Evolutionary conservation across 1,284 basidiomycete genomes (phyloP).

Genomic region (Anthracocystis walkeri): DNA sequence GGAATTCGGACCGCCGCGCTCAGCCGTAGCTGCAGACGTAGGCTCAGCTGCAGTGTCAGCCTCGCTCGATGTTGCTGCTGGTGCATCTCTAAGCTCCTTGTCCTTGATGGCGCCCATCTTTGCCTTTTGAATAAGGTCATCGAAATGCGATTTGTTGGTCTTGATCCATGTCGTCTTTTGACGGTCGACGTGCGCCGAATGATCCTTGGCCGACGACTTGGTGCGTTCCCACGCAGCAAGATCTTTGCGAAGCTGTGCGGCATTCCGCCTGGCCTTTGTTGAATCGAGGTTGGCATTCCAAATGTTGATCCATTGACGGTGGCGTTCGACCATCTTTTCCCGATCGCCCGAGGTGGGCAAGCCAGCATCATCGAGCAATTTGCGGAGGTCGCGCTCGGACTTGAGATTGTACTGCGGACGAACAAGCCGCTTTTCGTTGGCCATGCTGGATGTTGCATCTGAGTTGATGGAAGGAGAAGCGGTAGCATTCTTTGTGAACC

Average conservation of each 20-base stretch:
- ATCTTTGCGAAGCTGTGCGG: constrained; percentile 43
- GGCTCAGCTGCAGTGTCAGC: not conserved
- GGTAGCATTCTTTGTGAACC: constrained; percentile 27
- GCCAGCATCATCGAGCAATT: constrained; percentile 48
- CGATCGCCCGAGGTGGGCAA: constrained; percentile 50
- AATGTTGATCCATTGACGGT: constrained; percentile 66
- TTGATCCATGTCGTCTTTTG: constrained; percentile 40
- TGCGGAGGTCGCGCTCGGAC: constrained; percentile 58
- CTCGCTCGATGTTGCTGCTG: not conserved
- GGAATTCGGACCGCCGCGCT: not conserved
- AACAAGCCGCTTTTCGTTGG: constrained; percentile 49
- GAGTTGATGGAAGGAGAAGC: constrained; percentile 14
- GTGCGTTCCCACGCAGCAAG: constrained; percentile 58
- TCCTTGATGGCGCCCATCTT: constrained; percentile 31
- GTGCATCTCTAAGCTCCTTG: constrained; percentile 20
- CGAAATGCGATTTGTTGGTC: constrained; percentile 48
- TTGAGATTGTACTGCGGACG: constrained; percentile 62
- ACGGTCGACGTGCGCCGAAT: constrained; percentile 28
- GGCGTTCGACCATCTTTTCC: constrained; percentile 57
- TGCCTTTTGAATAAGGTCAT: constrained; percentile 37
- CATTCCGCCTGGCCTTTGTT: constrained; percentile 44
- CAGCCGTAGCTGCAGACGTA: not conserved
- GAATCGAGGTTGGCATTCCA: constrained; percentile 68
- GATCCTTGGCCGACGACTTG: constrained; percentile 34
- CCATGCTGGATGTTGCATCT: constrained; percentile 11